Evolutionary conservation across 371 early-diverging fungal species (phyloP).

Genomic region (Umbelopsis sp.): DNA sequence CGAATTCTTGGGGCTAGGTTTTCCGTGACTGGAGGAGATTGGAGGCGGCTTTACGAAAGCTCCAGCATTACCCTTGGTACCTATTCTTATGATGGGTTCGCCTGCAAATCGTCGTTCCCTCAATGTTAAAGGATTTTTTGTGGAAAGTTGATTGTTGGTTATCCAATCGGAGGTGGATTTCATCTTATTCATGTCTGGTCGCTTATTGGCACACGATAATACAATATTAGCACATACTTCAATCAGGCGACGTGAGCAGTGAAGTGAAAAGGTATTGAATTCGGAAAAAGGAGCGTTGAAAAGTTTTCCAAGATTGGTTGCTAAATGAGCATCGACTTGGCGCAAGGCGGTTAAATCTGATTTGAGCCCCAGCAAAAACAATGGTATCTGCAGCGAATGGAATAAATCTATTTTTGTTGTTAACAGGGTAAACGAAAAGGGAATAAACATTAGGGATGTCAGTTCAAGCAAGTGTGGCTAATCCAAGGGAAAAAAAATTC

Average conservation of each 20-base stretch:
- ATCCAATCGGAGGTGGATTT: background rate
- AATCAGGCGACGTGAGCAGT: conserved; percentile 32
- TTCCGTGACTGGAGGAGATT: background rate
- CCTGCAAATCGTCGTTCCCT: conserved; percentile 16
- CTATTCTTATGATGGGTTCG: conserved; percentile 15
- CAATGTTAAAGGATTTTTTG: conserved; percentile 3
- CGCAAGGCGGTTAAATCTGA: conserved; percentile 28
- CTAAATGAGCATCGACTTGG: conserved; percentile 33
- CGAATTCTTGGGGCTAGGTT: conserved; percentile 8
- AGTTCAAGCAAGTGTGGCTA: conserved; percentile 9
- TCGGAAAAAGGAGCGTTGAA: conserved; percentile 31
- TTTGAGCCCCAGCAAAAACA: conserved; percentile 39
- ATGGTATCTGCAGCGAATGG: conserved; percentile 31
- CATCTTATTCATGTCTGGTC: conserved; percentile 12
- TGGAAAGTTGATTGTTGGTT: background rate
- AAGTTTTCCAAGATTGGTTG: conserved; percentile 28
- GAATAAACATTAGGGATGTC: conserved; percentile 18
- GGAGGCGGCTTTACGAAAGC: background rate
- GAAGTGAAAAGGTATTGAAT: conserved; percentile 38
- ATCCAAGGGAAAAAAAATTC: conserved; percentile 20
- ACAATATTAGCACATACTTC: conserved; percentile 29
- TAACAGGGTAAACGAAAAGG: background rate
- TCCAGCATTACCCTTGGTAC: background rate
- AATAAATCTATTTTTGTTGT: background rate
- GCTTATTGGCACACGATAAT: conserved; percentile 22